Evolutionary conservation across 164 flowering plant species (phyloP), one percentile per base, ranked within the genome.

Genomic region (Magnolia changhungtana): DNA sequence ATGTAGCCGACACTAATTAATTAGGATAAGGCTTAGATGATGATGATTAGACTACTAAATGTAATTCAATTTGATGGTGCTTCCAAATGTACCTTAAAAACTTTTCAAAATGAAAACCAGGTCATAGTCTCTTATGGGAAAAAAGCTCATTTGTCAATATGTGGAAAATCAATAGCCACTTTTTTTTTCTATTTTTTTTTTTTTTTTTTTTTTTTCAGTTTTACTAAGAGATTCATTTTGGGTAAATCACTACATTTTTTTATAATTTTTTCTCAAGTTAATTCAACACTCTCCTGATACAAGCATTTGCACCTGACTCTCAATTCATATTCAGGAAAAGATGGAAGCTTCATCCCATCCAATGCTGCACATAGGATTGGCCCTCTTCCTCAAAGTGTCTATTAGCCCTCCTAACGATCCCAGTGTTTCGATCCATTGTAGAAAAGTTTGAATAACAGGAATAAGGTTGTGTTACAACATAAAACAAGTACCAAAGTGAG

Each of bases 361-460:
- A 96, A 80, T 64, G 97, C 97, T n/a, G 93, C 90, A 86, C 94
- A 96, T 21, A 96, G 87, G 69, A 94, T 85, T 21, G 98, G 51
- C 99, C 99, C 83, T 93, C 99, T 84, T 96, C 98, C 87, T 96
- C 98, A 81, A 96, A 94, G 70, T 96, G 99, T 82, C 99, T 86
- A 77, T 94, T 97, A 74, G 98, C 98, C 79, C 99, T 89, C 80
- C 99, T 88, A 75, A 93, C 97, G 21, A 93, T 82, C 75, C 94
- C 97, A 81, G 90, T 89, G 74, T 86, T 82, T 83, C 88, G 94
- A 83, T 92, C 95, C 84, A 87, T 80, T 13, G 98, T 96, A 27
- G 98, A 98, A 85, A 94, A 96, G 85, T 96, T 96, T 96, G 85
- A 7, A 78, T 29, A 74, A 67, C 61, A 77, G 74, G 67, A 8